A percentile compares a stretch with the other conserved stretches of the same genome.
phyloP scores from a whole-genome alignment of 148 eudicot species.

The Chenopodium quinoa region DNA sequence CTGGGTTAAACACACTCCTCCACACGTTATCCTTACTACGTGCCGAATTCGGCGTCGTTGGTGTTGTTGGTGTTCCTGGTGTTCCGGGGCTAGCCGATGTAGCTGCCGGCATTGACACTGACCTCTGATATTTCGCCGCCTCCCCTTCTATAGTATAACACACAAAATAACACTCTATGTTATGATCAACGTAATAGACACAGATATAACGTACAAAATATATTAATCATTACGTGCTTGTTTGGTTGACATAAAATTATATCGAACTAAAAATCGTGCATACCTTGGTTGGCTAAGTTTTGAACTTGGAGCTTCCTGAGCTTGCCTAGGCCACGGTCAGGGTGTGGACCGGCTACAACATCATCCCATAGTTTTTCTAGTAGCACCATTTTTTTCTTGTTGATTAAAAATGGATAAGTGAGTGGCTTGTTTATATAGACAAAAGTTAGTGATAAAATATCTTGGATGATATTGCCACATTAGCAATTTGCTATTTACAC shows the following conservation, averaged over 20 bases:
- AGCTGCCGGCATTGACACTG: slow-evolving; percentile 53
- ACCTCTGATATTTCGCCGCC: slow-evolving; percentile 37
- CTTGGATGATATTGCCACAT: slow-evolving; percentile 10
- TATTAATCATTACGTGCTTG: no score
- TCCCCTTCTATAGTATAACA: slow-evolving; percentile 10
- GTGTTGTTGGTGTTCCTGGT: slow-evolving; percentile 57
- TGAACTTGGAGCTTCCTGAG: slow-evolving; percentile 43
- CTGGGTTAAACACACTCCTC: slow-evolving; percentile 94
- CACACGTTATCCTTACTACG: slow-evolving; percentile 62
- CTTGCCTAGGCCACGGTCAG: slow-evolving; percentile 58
- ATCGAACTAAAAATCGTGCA: no score
- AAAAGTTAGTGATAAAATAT: slow-evolving; percentile 22
- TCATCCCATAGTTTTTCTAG: slow-evolving; percentile 81
- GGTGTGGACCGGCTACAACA: slow-evolving; percentile 65
- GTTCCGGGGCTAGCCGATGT: slow-evolving; percentile 50
- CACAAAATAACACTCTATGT: neutral
- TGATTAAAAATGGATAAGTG: neutral
- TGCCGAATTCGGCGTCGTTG: slow-evolving; percentile 47
- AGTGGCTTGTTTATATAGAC: slow-evolving; percentile 25
- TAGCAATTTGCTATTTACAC: slow-evolving; percentile 9
- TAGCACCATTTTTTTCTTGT: slow-evolving; percentile 37
- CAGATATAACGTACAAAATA: no score
- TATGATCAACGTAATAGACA: neutral
- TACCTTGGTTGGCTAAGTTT: slow-evolving; percentile 10
- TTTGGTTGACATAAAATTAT: no score